A percentile compares a stretch with the other conserved stretches of the same genome.
phyloP scores from a whole-genome alignment of 2,329 filamentous ascomycete genomes.

The Verticillium nonalfalfae region DNA sequence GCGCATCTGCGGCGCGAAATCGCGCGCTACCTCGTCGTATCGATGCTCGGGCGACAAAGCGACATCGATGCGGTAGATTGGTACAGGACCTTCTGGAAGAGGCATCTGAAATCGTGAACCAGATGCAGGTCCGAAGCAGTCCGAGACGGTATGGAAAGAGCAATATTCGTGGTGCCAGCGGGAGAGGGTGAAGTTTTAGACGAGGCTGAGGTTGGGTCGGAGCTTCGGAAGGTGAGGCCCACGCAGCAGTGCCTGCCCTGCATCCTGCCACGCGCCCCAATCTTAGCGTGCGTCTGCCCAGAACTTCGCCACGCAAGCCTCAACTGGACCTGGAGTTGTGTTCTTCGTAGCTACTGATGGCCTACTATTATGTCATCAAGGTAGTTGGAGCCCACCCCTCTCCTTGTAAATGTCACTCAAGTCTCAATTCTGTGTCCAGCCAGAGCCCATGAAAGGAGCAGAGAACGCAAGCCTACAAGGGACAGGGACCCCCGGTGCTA shows the following conservation, averaged over 20 bases:
- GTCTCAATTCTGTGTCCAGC: too few species aligned
- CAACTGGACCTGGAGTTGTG: too few species aligned
- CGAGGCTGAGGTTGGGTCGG: too few species aligned
- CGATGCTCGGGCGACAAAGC: constrained; percentile 43
- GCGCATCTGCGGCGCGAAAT: constrained; percentile 35
- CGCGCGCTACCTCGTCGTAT: constrained; percentile 39
- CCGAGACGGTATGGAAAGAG: neutral
- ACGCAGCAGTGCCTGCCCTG: neutral
- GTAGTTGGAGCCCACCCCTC: too few species aligned
- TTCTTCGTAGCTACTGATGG: too few species aligned
- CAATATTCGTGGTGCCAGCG: neutral
- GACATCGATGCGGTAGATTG: constrained; percentile 38
- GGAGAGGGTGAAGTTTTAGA: neutral
- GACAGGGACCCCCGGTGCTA: neutral
- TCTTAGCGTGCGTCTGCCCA: neutral
- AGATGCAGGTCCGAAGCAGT: neutral
- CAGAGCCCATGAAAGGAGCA: too few species aligned
- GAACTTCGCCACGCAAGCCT: neutral
- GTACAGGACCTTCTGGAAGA: constrained; percentile 7
- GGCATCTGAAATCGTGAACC: neutral
- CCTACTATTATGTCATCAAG: too few species aligned
- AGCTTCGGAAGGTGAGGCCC: neutral
- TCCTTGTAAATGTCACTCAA: too few species aligned
- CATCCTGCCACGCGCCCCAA: neutral
- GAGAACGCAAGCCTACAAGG: neutral